Percentiles rank a stretch among this genome's conserved stretches.
Conservation (phyloP, 306 rosid genomes). For the Elaeagnus macrophylla region DNA sequence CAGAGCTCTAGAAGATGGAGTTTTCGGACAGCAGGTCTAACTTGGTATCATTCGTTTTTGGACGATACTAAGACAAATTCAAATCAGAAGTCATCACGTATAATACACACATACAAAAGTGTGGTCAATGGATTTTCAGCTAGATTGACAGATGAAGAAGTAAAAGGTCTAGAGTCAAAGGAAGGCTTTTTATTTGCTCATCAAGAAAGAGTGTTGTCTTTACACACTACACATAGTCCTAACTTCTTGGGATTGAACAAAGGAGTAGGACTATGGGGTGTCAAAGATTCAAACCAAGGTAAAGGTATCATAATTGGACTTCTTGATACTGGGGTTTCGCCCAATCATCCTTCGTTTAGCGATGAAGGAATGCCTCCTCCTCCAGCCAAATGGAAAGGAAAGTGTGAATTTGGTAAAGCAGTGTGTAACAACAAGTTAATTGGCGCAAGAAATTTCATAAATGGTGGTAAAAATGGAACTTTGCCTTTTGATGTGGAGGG, state of each 20-base stretch:
- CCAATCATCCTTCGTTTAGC: conserved; percentile 47
- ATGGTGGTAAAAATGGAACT: background rate
- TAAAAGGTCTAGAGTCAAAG: conserved; percentile 27
- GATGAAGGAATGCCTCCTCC: conserved; percentile 53
- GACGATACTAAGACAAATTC: conserved; percentile 21
- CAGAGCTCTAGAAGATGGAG: conserved; percentile 22
- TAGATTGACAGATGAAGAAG: conserved; percentile 39
- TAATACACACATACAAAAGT: conserved; percentile 32
- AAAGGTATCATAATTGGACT: conserved; percentile 58
- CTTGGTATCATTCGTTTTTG: conserved; percentile 50
- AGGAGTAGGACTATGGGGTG: conserved; percentile 33
- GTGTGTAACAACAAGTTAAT: conserved; percentile 57
- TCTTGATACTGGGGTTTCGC: conserved; percentile 39
- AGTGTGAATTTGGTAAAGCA: conserved; percentile 38
- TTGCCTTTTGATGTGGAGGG: conserved; percentile 34
- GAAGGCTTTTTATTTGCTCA: conserved; percentile 36
- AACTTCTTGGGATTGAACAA: conserved; percentile 42
- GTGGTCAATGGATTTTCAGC: conserved; percentile 47
- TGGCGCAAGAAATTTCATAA: conserved; percentile 40
- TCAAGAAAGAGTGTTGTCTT: conserved; percentile 21
- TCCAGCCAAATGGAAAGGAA: conserved; percentile 63
- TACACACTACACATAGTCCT: conserved; percentile 54
- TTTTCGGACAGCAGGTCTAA: conserved; percentile 20
- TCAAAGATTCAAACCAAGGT: conserved; percentile 41
- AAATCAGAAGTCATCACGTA: conserved; percentile 14